phyloP scores from a whole-genome alignment of 2,329 filamentous ascomycete species.

The Talaromyces sp. region DNA sequence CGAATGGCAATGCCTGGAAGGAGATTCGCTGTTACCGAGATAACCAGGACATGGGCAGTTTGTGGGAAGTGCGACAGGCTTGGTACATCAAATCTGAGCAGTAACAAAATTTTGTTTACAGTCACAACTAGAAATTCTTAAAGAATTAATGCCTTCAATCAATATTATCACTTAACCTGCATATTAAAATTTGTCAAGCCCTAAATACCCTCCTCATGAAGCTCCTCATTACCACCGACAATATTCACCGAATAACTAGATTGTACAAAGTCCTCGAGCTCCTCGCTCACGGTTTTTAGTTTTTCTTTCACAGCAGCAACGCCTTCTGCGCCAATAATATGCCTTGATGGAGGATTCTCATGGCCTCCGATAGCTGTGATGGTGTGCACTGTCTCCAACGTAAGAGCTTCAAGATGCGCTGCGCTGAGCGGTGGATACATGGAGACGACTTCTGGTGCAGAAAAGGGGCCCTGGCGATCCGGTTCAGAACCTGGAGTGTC shows the following conservation, averaged over 20 bases:
- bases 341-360: constrained; percentile 88
- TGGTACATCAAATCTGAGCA: constrained; percentile 27
- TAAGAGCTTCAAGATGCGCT: constrained; percentile 65
- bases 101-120: not conserved
- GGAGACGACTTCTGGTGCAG: constrained; percentile 49
- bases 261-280: constrained; percentile 92
- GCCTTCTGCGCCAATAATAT: constrained; percentile 89
- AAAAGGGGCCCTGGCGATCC: constrained; percentile 24
- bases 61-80: constrained; percentile 39
- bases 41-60: constrained; percentile 43
- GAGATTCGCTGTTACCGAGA: constrained; percentile 38
- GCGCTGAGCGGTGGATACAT: constrained; percentile 70
- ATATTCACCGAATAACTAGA: constrained; percentile 77
- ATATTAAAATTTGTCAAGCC: constrained; percentile 2
- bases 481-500: not conserved
- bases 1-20: constrained; percentile 40
- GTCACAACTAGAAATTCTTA: not conserved
- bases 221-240: constrained; percentile 24
- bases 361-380: constrained; percentile 89
- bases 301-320: constrained; percentile 89
- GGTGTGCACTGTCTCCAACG: constrained; percentile 85
- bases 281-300: constrained; percentile 90
- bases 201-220: constrained; percentile 18
- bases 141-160: not conserved
- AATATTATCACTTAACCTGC: not conserved